Evolutionary conservation across 1,284 basidiomycete species (phyloP).

Genomic region (Pascua sp.): DNA sequence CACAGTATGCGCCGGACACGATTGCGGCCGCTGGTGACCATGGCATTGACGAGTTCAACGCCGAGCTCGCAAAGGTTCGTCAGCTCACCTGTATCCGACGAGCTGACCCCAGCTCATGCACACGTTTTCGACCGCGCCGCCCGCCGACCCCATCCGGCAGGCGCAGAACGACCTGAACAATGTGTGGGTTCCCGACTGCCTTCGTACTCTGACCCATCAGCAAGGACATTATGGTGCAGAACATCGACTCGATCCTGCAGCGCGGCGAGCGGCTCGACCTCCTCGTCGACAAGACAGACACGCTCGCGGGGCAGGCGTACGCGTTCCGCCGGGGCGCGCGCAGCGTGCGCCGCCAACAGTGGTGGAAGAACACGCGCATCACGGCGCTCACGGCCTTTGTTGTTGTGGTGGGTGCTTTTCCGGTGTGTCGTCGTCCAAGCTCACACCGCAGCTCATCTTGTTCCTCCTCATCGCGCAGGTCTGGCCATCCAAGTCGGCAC

Average conservation of each 20-base stretch:
- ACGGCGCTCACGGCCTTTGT: constrained; percentile 69
- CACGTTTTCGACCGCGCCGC: constrained; percentile 83
- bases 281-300: constrained; percentile 95
- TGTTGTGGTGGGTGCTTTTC: constrained; percentile 63
- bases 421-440: constrained; percentile 7
- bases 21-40: constrained; percentile 50
- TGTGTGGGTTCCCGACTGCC: constrained; percentile 58
- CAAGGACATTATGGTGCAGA: constrained; percentile 97
- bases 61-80: constrained; percentile 52
- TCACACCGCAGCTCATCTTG: constrained; percentile 58
- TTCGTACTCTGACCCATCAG: constrained; percentile 18
- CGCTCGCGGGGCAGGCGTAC: constrained; percentile 90
- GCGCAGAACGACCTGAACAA: constrained; percentile 88
- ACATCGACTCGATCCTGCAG: constrained; percentile 83
- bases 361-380: constrained; percentile 89
- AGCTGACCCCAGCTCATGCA: constrained; percentile 61
- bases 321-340: constrained; percentile 90
- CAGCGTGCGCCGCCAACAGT: constrained; percentile 83
- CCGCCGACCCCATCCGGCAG: constrained; percentile 81
- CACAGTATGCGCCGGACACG: constrained; percentile 50
- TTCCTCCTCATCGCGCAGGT: constrained; percentile 80
- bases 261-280: constrained; percentile 94
- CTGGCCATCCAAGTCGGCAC: constrained; percentile 51
- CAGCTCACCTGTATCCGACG: constrained; percentile 15
- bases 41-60: constrained; percentile 50